Evolutionary conservation across 208 protist genomes (phyloP), one percentile per base, ranked within the genome.

Genomic region (Wallacemonas sp.): DNA sequence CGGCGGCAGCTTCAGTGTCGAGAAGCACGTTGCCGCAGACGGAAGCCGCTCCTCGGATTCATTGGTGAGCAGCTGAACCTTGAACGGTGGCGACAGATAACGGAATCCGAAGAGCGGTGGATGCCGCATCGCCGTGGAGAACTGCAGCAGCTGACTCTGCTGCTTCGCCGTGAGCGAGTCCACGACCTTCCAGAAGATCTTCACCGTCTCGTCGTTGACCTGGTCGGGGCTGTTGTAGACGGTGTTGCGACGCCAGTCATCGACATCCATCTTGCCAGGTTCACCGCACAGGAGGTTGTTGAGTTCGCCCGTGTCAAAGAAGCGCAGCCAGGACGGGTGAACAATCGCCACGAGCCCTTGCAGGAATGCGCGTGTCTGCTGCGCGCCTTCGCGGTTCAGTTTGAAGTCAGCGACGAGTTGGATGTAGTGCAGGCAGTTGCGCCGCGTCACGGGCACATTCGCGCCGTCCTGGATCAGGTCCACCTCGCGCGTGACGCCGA

Each of bases 101-200:
- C 78, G 70, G 69, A 98, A 98, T 39, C 96, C 96, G 3, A 98
- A 83, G 21, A 98, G 76, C 30, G 96, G 96, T 0, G 95, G 83
- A 9, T 88, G 82, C 30, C 84, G 77, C 79, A 87, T 85, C 12
- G 85, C 92, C 3, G 93, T 97, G 26, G 65, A 71, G 74, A 98
- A 98, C 69, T 94, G 87, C 14, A 98, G 81, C 30, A 97, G 62
- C 62, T 83, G 67, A 26, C 80, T 79, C 56, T 87, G 87, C 80
- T 96, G 84, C 78, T 83, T 69, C 4, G 63, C 48, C 2, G 70
- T 83, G 49, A 97, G 73, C 39, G 71, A 80, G 64, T 83, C 74
- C 24, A 98, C 89, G 23, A 98, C 90, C 3, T 86, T 46, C 94
- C 96, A 98, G 78, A 98, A 97, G 16, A 88, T 29, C 11, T 74